A percentile compares a stretch with the other conserved stretches of the same genome.
phyloP scores from a whole-genome alignment of 2,329 filamentous ascomycete species.

The Sporothrix sp. region DNA sequence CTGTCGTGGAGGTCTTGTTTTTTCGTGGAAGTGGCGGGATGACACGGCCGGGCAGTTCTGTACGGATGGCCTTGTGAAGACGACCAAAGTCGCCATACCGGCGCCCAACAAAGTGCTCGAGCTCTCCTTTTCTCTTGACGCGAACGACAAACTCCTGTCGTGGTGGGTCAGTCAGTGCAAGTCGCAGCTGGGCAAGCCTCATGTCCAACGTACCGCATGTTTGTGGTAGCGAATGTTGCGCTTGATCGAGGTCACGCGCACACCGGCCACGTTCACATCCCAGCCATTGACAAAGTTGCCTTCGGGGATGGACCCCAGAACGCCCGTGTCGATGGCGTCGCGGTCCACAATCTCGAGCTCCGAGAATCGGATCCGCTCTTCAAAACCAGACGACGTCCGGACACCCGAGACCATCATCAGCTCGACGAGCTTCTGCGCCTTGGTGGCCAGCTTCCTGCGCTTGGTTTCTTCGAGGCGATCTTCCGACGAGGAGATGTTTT shows the following conservation, averaged over 20 bases:
- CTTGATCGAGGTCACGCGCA: conserved; percentile 70
- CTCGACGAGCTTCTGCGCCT: conserved; percentile 92
- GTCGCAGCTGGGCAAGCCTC: background rate
- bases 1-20: conserved; percentile 69
- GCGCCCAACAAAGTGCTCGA: conserved; percentile 70
- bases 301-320: conserved; percentile 79
- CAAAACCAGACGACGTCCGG: conserved; percentile 89
- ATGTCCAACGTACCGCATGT: conserved; percentile 58
- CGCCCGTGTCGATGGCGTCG: conserved; percentile 80
- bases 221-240: conserved; percentile 82
- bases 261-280: conserved; percentile 92
- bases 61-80: conserved; percentile 67
- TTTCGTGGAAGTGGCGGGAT: conserved; percentile 81
- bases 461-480: conserved; percentile 95
- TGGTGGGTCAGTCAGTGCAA: background rate
- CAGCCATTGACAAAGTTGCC: conserved; percentile 90
- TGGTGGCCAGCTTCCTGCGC: conserved; percentile 78
- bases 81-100: conserved; percentile 81
- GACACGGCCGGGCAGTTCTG: conserved; percentile 83
- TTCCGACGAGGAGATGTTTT: conserved; percentile 93
- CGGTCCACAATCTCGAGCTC: conserved; percentile 95
- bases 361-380: conserved; percentile 91
- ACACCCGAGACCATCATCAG: conserved; percentile 99
- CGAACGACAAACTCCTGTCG: conserved; percentile 76
- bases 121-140: conserved; percentile 65